Percentiles rank a stretch among this genome's conserved stretches.
phyloP scores from a whole-genome alignment of 2,329 filamentous ascomycete genomes.

The Cyanodermella asteris region DNA sequence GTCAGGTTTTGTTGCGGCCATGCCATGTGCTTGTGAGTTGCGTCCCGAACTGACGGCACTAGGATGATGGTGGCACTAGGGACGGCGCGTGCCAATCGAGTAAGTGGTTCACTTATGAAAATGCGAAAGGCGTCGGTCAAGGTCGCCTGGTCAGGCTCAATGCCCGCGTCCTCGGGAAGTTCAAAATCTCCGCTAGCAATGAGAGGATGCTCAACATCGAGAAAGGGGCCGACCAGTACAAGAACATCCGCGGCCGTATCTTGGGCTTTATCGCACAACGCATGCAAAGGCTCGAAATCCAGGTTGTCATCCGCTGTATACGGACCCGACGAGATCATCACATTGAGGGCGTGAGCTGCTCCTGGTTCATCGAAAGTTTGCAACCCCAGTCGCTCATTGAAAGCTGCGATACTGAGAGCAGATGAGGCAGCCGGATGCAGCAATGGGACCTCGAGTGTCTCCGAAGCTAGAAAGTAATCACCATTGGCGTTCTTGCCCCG shows the following conservation, averaged over 20 bases:
- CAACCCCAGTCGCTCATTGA: conserved; percentile 47
- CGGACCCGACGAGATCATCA: conserved; percentile 64
- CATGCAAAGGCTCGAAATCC: conserved; percentile 67
- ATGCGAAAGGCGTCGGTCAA: conserved; percentile 66
- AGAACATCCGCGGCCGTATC: conserved; percentile 56
- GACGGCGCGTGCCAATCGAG: conserved; percentile 45
- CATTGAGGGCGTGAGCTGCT: conserved; percentile 46
- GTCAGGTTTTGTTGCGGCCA: conserved; percentile 61
- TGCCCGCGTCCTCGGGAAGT: conserved; percentile 41
- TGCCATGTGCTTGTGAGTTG: conserved; percentile 60
- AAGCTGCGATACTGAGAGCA: conserved; percentile 39
- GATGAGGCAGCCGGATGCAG: conserved; percentile 53
- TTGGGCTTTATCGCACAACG: conserved; percentile 56
- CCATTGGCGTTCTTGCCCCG: conserved; percentile 74
- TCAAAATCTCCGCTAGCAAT: conserved; percentile 64
- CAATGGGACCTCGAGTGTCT: conserved; percentile 54
- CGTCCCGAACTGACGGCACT: conserved; percentile 62
- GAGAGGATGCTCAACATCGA: conserved; percentile 78
- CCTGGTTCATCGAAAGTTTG: conserved; percentile 44
- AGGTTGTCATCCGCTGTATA: conserved; percentile 87
- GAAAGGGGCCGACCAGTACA: conserved; percentile 65
- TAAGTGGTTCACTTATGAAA: conserved; percentile 52
- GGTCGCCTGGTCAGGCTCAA: conserved; percentile 58
- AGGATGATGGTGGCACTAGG: conserved; percentile 66
- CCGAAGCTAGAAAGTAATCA: conserved; percentile 55